Evolutionary conservation across 2,329 filamentous ascomycete species (phyloP), one percentile per base, ranked within the genome.

Genomic region (Colletotrichum spinosum): DNA sequence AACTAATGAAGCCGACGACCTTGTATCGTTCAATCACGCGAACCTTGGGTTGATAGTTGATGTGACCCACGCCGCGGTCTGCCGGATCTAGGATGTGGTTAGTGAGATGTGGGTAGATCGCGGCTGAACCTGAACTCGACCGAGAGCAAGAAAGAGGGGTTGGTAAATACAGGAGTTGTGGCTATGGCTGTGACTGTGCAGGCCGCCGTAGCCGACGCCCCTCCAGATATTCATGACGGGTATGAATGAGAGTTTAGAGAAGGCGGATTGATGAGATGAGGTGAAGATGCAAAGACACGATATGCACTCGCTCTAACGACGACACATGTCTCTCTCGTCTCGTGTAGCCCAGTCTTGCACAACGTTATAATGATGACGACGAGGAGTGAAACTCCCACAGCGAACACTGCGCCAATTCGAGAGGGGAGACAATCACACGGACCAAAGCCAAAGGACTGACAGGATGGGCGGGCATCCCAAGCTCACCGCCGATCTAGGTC

Each of bases 1-100:
- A 97, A 76, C 93, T 97, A 72, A 99, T 99, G 83, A 99, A 99
- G 48, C 96, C 96, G 61, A 99, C 91, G 72, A 99, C 96, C 72
- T 96, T 94, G 80, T 98, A 99, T 70, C 92, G 91, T 78, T 98
- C 95, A 66, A 91, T 91, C 63, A 98, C 93, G 68, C 93, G 90
- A 69, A 96, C 92, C 79, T 97, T 97, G 76, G 88, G 88, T 74
- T 89, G 87, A 75, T 91, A 91, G 12, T 80, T 79, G 11, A 84
- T 74, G 42, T 78, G 76, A 48, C 80, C 79, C 54, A 73, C 74
- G 58, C 82, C 81, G 65, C 84, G 81, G 72, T 88, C 86, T 58
- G 79, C 77, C 39, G 83, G 79, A 76, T 89, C 86, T 89, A 69
- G 66, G 71, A 55, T 71, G 15, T 9, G 71, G 75, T 83, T 76